phyloP scores from a whole-genome alignment of 306 rosid genomes.

The Vigna mungo region DNA sequence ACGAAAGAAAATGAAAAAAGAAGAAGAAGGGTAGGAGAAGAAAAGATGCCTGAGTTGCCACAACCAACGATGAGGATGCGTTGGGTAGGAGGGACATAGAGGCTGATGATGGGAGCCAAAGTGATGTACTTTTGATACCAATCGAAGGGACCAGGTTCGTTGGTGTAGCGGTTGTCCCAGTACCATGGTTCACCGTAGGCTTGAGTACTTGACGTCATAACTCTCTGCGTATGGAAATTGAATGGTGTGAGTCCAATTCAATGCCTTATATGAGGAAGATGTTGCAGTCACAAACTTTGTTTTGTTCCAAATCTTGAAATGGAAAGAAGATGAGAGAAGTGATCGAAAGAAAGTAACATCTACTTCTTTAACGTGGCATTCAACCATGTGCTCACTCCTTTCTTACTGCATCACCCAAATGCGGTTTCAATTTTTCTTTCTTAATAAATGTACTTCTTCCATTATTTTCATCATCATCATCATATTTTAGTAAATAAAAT shows the following conservation, averaged over 20 bases:
- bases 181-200: constrained; percentile 91
- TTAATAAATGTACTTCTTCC: too few species aligned
- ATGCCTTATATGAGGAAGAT: background rate
- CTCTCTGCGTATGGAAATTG: background rate
- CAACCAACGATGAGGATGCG: constrained; percentile 79
- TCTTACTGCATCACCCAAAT: background rate
- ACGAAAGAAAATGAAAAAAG: background rate
- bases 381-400: background rate
- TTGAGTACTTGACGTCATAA: constrained; percentile 58
- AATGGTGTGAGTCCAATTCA: background rate
- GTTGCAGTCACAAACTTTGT: background rate
- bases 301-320: constrained; percentile 20
- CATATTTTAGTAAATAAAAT: too few species aligned
- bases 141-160: constrained; percentile 75
- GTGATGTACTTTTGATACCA: constrained; percentile 88
- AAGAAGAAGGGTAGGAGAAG: background rate
- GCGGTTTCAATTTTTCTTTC: background rate
- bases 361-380: background rate
- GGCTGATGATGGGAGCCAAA: constrained; percentile 72
- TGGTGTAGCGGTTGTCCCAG: constrained; percentile 85
- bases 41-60: constrained; percentile 73
- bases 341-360: background rate
- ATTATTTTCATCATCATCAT: too few species aligned
- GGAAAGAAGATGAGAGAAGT: background rate
- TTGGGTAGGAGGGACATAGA: constrained; percentile 54